Conservation (phyloP, 192 early-diverging fungal species). For the Coemansia reversa region DNA sequence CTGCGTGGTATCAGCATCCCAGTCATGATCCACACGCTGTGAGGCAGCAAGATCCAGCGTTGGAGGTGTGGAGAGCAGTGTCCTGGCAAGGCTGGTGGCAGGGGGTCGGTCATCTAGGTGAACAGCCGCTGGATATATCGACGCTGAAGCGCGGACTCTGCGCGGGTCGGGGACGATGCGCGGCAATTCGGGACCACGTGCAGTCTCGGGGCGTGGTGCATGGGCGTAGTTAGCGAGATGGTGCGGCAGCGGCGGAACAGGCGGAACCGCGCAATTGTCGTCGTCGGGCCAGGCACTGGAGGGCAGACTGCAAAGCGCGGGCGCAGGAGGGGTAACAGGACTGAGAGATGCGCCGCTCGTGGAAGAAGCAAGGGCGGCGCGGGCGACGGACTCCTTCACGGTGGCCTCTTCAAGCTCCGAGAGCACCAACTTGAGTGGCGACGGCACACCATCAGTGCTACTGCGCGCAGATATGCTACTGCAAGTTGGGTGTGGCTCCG, state of each 20-base stretch:
- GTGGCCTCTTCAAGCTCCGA: constrained; percentile 22
- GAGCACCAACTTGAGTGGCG: constrained; percentile 10
- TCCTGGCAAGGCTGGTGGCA: constrained; percentile 9
- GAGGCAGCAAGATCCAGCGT: background rate
- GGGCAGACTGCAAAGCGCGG: background rate
- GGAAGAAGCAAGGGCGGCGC: constrained; percentile 10
- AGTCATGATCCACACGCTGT: too few species aligned
- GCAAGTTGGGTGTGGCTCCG: constrained; percentile 23
- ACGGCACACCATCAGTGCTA: constrained; percentile 14
- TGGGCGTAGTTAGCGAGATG: constrained; percentile 1
- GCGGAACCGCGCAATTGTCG: constrained; percentile 15
- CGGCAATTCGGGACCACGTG: constrained; percentile 19
- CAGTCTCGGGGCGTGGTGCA: constrained; percentile 21
- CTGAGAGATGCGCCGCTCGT: background rate
- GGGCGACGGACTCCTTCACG: constrained; percentile 14
- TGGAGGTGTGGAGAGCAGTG: background rate
- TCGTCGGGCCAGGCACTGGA: background rate
- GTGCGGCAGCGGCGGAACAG: constrained; percentile 39
- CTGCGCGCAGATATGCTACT: constrained; percentile 35
- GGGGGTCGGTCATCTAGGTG: background rate
- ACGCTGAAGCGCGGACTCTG: constrained; percentile 30
- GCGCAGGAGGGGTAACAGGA: background rate
- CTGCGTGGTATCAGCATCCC: constrained; percentile 8
- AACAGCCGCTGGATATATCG: constrained; percentile 10
- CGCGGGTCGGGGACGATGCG: constrained; percentile 22